phyloP scores from a whole-genome alignment of 305 asterid genomes.

The Striga hermonthica region DNA sequence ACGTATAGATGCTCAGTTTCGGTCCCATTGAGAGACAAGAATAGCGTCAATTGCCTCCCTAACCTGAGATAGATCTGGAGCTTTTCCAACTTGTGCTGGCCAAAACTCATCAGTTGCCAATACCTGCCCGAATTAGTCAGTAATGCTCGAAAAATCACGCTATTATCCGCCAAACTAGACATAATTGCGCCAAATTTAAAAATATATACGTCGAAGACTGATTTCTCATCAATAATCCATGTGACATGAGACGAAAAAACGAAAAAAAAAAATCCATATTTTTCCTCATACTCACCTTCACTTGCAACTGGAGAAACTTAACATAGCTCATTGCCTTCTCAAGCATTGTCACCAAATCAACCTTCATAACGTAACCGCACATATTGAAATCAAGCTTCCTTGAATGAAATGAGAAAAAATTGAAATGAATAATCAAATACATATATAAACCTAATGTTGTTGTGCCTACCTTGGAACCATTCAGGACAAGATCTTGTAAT shows the following conservation, averaged over 20 bases:
- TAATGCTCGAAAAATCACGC: too few species aligned
- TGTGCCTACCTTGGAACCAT: slow-evolving; percentile 72
- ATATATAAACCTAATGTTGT: background rate
- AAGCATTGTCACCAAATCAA: slow-evolving; percentile 96
- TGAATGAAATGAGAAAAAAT: background rate
- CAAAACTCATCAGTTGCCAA: slow-evolving; percentile 92
- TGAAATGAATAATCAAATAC: background rate
- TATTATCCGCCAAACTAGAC: too few species aligned
- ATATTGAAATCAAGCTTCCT: background rate
- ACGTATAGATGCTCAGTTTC: slow-evolving; percentile 44
- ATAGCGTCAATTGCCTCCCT: slow-evolving; percentile 84
- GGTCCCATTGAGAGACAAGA: slow-evolving; percentile 66
- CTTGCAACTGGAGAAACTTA: slow-evolving; percentile 93
- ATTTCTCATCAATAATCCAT: too few species aligned
- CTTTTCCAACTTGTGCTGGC: slow-evolving; percentile 89
- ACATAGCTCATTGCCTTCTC: slow-evolving; percentile 90
- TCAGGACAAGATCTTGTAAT: slow-evolving; percentile 87
- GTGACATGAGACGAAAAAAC: too few species aligned
- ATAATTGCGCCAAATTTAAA: too few species aligned
- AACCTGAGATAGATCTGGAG: slow-evolving; percentile 79
- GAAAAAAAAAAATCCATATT: too few species aligned
- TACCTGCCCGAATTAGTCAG: slow-evolving; percentile 44
- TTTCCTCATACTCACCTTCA: slow-evolving; percentile 49
- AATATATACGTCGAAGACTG: too few species aligned
- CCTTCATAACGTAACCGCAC: slow-evolving; percentile 39